phyloP scores from a whole-genome alignment of 306 rosid genomes.

The Trifolium subterraneum region DNA sequence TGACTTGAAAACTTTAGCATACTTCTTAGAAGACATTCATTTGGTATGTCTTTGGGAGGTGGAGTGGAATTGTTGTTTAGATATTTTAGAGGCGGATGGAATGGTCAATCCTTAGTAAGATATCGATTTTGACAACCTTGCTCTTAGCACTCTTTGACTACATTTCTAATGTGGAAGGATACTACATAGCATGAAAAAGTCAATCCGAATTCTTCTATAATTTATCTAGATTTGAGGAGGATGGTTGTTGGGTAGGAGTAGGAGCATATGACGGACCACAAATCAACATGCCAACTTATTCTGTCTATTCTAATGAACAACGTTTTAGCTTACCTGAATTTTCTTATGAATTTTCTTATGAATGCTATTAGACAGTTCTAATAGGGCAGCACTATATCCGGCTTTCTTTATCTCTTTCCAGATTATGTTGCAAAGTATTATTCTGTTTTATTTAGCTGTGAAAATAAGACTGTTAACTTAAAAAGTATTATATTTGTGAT shows the following conservation, averaged over 20 bases:
- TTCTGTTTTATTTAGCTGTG: background rate
- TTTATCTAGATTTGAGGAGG: conserved; percentile 13
- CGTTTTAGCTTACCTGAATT: background rate
- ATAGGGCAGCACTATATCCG: background rate
- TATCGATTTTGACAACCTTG: background rate
- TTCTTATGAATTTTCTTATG: background rate
- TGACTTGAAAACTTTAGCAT: background rate
- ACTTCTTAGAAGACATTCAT: background rate
- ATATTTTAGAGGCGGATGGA: background rate
- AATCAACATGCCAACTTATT: conserved; percentile 22
- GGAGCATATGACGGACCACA: background rate
- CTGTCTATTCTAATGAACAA: conserved; percentile 4
- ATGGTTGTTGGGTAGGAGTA: conserved; percentile 6
- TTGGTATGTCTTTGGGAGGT: background rate
- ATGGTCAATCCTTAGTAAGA: background rate
- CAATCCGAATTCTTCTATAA: background rate
- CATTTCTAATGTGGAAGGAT: background rate
- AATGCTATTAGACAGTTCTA: background rate
- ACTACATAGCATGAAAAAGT: background rate
- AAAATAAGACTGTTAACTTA: background rate
- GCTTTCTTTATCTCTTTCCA: background rate
- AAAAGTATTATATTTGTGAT: background rate
- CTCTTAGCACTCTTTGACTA: background rate
- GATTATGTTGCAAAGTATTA: background rate
- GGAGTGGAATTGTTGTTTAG: background rate